These are phyloP conservation scores for Cardiospermum halicacabum DNA, from an alignment of 345 rosid species.

Conservation along the genomic window DNA sequence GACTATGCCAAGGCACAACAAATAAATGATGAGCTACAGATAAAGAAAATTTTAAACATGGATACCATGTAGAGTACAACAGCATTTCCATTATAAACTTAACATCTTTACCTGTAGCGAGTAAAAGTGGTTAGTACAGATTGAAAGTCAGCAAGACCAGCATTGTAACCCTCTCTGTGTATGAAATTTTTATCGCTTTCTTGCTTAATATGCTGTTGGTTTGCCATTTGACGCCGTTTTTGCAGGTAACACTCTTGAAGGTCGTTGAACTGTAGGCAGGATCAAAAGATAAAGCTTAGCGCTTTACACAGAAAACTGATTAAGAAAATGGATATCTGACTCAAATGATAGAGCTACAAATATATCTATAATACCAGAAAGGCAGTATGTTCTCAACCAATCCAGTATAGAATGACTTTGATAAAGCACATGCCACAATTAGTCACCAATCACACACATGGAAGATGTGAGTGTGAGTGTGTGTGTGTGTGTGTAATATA, in stretches of 20 bases:
- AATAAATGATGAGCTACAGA: conserved; percentile 11
- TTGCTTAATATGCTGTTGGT: conserved; percentile 48
- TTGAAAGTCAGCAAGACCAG: conserved; percentile 88
- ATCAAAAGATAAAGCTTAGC: conserved; percentile 5
- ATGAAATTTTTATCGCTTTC: conserved; percentile 62
- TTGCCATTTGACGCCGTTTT: conserved; percentile 76
- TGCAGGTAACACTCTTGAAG: conserved; percentile 94
- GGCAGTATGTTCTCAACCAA: neutral
- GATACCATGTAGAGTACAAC: neutral
- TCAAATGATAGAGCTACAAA: neutral
- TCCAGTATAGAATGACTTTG: neutral
- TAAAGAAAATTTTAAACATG: conserved; percentile 7
- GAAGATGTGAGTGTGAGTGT: too few species aligned
- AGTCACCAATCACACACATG: neutral
- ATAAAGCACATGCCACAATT: neutral
- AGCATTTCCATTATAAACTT: neutral
- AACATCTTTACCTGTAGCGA: conserved; percentile 65
- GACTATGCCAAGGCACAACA: conserved; percentile 40
- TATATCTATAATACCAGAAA: neutral
- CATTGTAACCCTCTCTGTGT: conserved; percentile 73
- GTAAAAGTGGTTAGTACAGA: conserved; percentile 81
- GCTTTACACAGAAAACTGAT: neutral
- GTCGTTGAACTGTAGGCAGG: conserved; percentile 66
- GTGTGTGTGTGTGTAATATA: too few species aligned
- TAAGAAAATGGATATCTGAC: neutral